Conservation (phyloP, 78 protist species). For the Creolimax fragrantissima region DNA sequence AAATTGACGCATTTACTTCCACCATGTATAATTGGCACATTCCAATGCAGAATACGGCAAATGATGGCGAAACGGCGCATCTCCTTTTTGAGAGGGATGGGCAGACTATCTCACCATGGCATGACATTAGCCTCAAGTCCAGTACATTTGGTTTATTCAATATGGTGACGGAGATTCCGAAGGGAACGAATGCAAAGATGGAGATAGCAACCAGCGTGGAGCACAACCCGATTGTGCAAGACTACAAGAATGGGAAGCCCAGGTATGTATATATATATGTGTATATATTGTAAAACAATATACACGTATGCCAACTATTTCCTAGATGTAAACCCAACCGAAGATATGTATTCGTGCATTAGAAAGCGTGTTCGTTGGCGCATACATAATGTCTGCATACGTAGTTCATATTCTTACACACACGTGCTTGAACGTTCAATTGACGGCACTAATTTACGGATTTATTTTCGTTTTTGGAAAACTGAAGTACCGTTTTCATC, state of each 20-base stretch:
- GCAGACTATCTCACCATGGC: not conserved
- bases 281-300: too few relatives aligned
- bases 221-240: constrained; percentile 2
- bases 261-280: not conserved
- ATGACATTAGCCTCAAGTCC: not conserved
- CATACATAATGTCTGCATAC: not conserved
- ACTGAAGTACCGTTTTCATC: too few relatives aligned
- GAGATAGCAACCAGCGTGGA: not conserved
- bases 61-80: not conserved
- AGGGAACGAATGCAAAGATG: not conserved
- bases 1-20: too few relatives aligned
- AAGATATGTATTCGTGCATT: not conserved
- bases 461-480: too few relatives aligned
- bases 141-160: not conserved
- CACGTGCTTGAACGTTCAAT: not conserved
- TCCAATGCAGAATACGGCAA: not conserved
- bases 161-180: not conserved
- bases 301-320: too few relatives aligned
- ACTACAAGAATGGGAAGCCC: constrained; percentile 6
- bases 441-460: too few relatives aligned
- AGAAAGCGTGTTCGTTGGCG: not conserved
- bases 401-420: not conserved
- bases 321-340: too few relatives aligned
- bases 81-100: not conserved
- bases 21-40: too few relatives aligned